These are phyloP conservation scores for Primulina tabacum DNA, from an alignment of 257 asterid species.

Conservation along the genomic window DNA sequence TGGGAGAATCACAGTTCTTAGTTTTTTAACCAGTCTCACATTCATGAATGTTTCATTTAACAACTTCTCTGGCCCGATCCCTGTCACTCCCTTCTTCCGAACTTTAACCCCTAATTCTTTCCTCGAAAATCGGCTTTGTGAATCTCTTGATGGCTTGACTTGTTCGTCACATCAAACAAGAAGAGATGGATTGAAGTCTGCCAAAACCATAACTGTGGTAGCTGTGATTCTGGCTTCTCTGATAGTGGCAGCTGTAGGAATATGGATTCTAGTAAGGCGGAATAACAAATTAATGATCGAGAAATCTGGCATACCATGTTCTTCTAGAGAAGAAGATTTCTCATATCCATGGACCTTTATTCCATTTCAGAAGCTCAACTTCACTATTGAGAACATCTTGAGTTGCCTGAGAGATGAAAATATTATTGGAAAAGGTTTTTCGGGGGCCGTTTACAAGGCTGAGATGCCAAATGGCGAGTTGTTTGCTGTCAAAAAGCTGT, in stretches of 20 bases:
- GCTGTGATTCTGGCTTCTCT: slow-evolving; percentile 49
- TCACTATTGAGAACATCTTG: slow-evolving; percentile 63
- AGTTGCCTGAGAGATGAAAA: slow-evolving; percentile 76
- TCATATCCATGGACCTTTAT: slow-evolving; percentile 93
- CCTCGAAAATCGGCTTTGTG: slow-evolving; percentile 67
- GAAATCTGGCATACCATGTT: slow-evolving; percentile 35
- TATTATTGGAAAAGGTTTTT: slow-evolving; percentile 80
- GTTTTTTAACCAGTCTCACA: slow-evolving; percentile 74
- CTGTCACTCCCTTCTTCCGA: slow-evolving; percentile 73
- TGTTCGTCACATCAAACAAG: slow-evolving; percentile 49
- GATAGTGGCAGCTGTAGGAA: slow-evolving; percentile 43
- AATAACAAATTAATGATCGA: slow-evolving; percentile 40
- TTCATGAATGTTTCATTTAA: slow-evolving; percentile 66
- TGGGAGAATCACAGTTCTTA: slow-evolving; percentile 58
- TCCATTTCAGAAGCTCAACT: slow-evolving; percentile 80
- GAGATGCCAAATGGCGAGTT: slow-evolving; percentile 78
- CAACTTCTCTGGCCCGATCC: slow-evolving; percentile 85
- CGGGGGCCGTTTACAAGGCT: slow-evolving; percentile 81
- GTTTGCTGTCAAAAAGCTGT: slow-evolving; percentile 86
- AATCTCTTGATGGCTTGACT: slow-evolving; percentile 63
- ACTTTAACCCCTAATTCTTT: slow-evolving; percentile 58
- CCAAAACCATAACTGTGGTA: slow-evolving; percentile 52
- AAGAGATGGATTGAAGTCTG: slow-evolving; percentile 42
- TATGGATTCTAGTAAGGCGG: slow-evolving; percentile 55
- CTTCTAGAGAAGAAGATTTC: slow-evolving; percentile 57